A percentile compares a stretch with the other conserved stretches of the same genome.
These are phyloP conservation scores for Backusella macrospora DNA, from an alignment of 192 early-diverging fungal genomes.

Conservation along the genomic window DNA sequence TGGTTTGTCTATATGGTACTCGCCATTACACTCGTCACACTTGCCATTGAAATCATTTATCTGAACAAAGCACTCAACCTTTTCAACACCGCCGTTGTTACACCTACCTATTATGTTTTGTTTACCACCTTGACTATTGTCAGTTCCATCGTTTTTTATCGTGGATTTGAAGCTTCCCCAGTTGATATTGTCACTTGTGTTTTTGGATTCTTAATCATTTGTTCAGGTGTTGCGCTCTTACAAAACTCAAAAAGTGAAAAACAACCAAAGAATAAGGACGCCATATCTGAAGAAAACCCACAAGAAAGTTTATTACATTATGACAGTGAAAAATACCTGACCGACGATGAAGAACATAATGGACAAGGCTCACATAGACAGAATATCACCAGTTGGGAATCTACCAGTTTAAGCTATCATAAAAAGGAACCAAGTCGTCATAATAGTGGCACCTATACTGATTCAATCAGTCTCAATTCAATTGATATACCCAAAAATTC, in stretches of 20 bases:
- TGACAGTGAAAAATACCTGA: slow-evolving; percentile 24
- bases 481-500: slow-evolving; percentile 13
- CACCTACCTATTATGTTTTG: slow-evolving; percentile 91
- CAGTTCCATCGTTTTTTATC: slow-evolving; percentile 85
- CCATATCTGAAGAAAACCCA: slow-evolving; percentile 1
- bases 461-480: slow-evolving; percentile 12
- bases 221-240: slow-evolving; percentile 85
- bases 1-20: slow-evolving; percentile 85
- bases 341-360: slow-evolving; percentile 23
- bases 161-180: slow-evolving; percentile 74
- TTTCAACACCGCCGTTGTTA: slow-evolving; percentile 89
- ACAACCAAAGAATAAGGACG: background rate
- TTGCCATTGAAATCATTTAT: slow-evolving; percentile 92
- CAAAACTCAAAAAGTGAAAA: slow-evolving; percentile 42
- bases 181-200: slow-evolving; percentile 79
- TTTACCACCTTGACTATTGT: slow-evolving; percentile 94
- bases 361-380: background rate
- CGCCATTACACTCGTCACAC: slow-evolving; percentile 72
- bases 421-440: background rate
- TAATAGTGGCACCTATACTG: background rate
- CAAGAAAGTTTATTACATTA: slow-evolving; percentile 9
- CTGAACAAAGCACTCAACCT: slow-evolving; percentile 94
- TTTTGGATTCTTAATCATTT: slow-evolving; percentile 87
- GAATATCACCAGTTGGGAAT: background rate
- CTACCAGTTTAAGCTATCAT: background rate